A percentile compares a stretch with the other conserved stretches of the same genome.
Conservation (phyloP, 2,329 filamentous ascomycete species). For the Coleophoma cylindrospora region DNA sequence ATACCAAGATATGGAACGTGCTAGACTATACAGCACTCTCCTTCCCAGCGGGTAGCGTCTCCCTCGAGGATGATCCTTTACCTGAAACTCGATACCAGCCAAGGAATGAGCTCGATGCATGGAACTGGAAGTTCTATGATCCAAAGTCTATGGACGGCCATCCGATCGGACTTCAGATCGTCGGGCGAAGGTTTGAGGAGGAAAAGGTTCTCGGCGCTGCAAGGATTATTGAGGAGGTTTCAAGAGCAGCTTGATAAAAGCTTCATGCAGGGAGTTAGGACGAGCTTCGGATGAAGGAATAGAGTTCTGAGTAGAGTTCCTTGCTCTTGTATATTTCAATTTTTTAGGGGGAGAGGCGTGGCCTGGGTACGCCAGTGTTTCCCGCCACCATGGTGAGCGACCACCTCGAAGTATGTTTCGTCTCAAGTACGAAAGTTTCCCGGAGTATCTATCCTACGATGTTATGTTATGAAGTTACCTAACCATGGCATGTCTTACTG, state of each 20-base stretch:
- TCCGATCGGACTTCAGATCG: constrained; percentile 48
- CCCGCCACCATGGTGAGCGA: no score
- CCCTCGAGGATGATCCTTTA: constrained; percentile 30
- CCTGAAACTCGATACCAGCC: constrained; percentile 33
- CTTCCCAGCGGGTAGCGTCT: constrained; percentile 45
- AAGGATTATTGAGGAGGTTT: constrained; percentile 5
- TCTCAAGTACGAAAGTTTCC: no score
- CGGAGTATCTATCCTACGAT: no score
- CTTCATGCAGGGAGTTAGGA: no score
- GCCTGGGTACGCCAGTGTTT: no score
- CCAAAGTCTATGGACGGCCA: constrained; percentile 33
- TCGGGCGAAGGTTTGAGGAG: constrained; percentile 46
- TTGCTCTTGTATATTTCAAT: no score
- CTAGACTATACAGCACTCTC: constrained; percentile 56
- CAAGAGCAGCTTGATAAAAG: neutral
- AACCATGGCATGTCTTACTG: no score
- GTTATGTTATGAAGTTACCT: no score
- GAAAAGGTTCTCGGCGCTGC: constrained; percentile 46
- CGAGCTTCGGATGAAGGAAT: no score
- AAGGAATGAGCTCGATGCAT: constrained; percentile 44
- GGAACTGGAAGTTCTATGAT: constrained; percentile 45
- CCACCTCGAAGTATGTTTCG: no score
- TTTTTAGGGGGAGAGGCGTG: no score
- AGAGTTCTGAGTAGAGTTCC: no score
- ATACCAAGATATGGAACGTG: constrained; percentile 58